These are phyloP conservation scores for Termitomyces sp. DNA, from an alignment of 768 basidiomycete species.

Conservation along the genomic window DNA sequence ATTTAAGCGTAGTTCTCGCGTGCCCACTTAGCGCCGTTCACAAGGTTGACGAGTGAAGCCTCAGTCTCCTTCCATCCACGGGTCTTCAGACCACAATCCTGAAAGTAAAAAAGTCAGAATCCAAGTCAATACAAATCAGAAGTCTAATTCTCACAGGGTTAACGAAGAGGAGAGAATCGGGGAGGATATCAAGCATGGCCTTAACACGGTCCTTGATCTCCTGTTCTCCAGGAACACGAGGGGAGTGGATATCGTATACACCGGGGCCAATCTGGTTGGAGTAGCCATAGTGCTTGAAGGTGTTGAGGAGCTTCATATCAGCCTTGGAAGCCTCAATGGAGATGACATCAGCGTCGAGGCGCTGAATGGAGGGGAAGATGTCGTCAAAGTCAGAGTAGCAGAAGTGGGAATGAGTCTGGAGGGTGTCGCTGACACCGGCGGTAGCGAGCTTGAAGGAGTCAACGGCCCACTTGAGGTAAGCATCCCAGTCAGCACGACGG, in stretches of 20 bases:
- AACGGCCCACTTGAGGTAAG: constrained; percentile 96
- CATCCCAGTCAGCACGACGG: constrained; percentile 93
- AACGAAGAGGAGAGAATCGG: constrained; percentile 77
- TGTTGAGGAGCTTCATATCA: constrained; percentile 94
- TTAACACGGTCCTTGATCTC: constrained; percentile 93
- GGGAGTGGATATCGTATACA: constrained; percentile 99
- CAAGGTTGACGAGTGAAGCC: constrained; percentile 81
- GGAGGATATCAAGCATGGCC: constrained; percentile 77
- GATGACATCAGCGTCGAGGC: constrained; percentile 97
- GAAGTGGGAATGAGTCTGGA: constrained; percentile 99
- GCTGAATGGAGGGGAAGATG: constrained; percentile 96
- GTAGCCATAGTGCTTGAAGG: constrained; percentile 94
- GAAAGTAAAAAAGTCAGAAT: constrained; percentile 8
- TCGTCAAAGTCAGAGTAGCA: constrained; percentile 99
- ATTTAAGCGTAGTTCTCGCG: constrained; percentile 74
- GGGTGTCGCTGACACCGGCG: constrained; percentile 88
- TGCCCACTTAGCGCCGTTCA: constrained; percentile 91
- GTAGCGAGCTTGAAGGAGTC: constrained; percentile 98
- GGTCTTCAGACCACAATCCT: constrained; percentile 98
- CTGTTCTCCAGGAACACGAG: constrained; percentile 88
- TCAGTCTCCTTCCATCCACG: constrained; percentile 99
- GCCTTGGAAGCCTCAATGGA: constrained; percentile 98
- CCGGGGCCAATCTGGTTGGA: constrained; percentile 97
- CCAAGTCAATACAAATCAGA: not conserved
- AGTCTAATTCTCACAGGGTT: constrained; percentile 59